Conservation (phyloP, 306 rosid genomes). For the Vachellia collinsii region DNA sequence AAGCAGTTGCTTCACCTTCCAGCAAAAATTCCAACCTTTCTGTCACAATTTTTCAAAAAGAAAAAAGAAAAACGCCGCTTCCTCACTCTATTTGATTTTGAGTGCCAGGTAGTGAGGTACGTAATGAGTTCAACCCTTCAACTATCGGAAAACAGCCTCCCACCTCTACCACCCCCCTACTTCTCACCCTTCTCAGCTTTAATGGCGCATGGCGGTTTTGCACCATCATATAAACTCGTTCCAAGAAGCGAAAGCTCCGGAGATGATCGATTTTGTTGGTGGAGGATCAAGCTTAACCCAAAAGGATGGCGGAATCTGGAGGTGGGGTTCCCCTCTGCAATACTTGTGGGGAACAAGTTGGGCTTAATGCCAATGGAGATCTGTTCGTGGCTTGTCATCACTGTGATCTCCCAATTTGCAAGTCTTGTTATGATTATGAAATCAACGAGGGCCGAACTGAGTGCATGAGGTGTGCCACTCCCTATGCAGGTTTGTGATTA, state of each 20-base stretch:
- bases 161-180: slow-evolving; percentile 45
- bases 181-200: slow-evolving; percentile 34
- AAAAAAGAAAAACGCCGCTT: slow-evolving; percentile 39
- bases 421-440: slow-evolving; percentile 65
- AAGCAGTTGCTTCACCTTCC: slow-evolving; percentile 57
- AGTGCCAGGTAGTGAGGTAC: slow-evolving; percentile 29
- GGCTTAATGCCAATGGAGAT: slow-evolving; percentile 67
- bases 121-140: slow-evolving; percentile 69
- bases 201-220: slow-evolving; percentile 28
- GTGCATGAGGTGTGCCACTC: slow-evolving; percentile 76
- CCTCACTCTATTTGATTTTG: slow-evolving; percentile 30
- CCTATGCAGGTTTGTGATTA: slow-evolving; percentile 47
- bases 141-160: slow-evolving; percentile 58
- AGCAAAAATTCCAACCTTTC: slow-evolving; percentile 50
- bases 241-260: slow-evolving; percentile 36
- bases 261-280: slow-evolving; percentile 22
- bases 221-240: slow-evolving; percentile 50
- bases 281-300: slow-evolving; percentile 16
- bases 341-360: slow-evolving; percentile 79
- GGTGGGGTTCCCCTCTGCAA: slow-evolving; percentile 61
- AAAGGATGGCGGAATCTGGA: slow-evolving; percentile 63
- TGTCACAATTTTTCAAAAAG: slow-evolving; percentile 18
- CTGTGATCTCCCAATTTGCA: slow-evolving; percentile 82
- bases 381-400: slow-evolving; percentile 73
- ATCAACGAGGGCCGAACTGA: slow-evolving; percentile 64